Evolutionary conservation across 352 stramenopile species (phyloP), one percentile per base, ranked within the genome.

Genomic region (Phytophthora tubulina): DNA sequence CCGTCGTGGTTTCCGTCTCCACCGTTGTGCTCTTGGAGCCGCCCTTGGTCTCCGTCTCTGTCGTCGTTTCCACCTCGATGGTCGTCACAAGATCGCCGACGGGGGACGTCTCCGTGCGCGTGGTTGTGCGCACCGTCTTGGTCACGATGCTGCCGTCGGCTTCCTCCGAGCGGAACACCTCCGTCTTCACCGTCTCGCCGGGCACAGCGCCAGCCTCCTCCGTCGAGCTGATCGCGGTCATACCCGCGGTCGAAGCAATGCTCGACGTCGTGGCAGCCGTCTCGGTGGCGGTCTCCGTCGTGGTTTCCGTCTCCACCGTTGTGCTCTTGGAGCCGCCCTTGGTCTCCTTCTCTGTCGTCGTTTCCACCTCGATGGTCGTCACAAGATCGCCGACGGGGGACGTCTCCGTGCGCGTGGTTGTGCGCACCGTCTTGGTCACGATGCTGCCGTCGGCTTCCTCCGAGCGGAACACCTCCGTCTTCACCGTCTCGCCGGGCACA

Each of bases 401-500:
- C 41, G 52, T 70, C 62, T 63, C 53, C 31, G 61, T 69, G 32
- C 62, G 52, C 13, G 62, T 70, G 41, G 52, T 70, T 33, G 62
- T 70, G 62, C 62, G 62, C 17, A 70, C 63, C 45, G 63, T 70
- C 63, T 70, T 70, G 63, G 52, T 70, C 63, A 63, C 52, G 52
- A 70, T 63, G 44, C 63, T 70, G 63, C 63, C 63, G 44, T 70
- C 63, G 21, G 63, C 52, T 55, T 63, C 35, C 35, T 70, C 44
- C 32, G 63, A 70, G 52, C 52, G 63, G 46, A 61, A 65, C 48
- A 72, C 46, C 52, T 70, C 63, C 36, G 52, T 70, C 53, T 63
- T 70, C 35, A 70, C 63, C 38, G 63, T 56, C 42, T 70, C 41
- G 33, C 53, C 42, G 14, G 62, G 52, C 52, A 10, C 44, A 46